Conservation (phyloP, 225 moss, liverwort and hornwort species). For the Asterella californica region DNA sequence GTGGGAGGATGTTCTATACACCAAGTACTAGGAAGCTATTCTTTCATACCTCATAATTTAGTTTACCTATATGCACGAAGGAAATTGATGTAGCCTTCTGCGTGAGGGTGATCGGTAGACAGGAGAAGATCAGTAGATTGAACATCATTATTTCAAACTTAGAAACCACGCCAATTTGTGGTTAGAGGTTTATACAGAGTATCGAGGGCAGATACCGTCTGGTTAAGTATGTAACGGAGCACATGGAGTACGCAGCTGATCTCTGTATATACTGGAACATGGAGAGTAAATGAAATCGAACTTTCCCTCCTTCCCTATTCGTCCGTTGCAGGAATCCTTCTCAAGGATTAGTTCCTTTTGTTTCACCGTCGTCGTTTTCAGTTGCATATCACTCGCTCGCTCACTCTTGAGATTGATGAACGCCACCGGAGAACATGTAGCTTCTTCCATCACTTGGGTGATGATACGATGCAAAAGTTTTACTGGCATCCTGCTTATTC, state of each 20-base stretch:
- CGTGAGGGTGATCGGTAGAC: neutral
- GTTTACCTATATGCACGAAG: neutral
- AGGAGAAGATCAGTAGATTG: constrained; percentile 4
- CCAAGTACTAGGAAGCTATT: constrained; percentile 29
- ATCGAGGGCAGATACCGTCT: constrained; percentile 3
- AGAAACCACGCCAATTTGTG: constrained; percentile 12
- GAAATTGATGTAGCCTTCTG: neutral
- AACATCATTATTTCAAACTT: constrained; percentile 6
- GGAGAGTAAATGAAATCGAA: neutral
- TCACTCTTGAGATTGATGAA: no score
- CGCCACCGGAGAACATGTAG: no score
- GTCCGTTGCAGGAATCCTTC: neutral
- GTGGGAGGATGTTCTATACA: constrained; percentile 48
- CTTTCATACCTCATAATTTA: neutral
- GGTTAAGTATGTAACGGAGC: neutral
- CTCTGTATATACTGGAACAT: constrained; percentile 14
- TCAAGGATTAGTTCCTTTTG: neutral
- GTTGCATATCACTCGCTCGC: no score
- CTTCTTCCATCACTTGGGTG: no score
- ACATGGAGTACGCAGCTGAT: constrained; percentile 17
- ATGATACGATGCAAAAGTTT: no score
- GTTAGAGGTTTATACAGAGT: constrained; percentile 10
- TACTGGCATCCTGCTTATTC: no score
- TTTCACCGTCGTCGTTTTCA: no score
- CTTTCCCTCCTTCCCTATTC: neutral